These are phyloP conservation scores for Durusdinium trenchii DNA, from an alignment of 73 alveolate genomes.

Conservation along the genomic window DNA sequence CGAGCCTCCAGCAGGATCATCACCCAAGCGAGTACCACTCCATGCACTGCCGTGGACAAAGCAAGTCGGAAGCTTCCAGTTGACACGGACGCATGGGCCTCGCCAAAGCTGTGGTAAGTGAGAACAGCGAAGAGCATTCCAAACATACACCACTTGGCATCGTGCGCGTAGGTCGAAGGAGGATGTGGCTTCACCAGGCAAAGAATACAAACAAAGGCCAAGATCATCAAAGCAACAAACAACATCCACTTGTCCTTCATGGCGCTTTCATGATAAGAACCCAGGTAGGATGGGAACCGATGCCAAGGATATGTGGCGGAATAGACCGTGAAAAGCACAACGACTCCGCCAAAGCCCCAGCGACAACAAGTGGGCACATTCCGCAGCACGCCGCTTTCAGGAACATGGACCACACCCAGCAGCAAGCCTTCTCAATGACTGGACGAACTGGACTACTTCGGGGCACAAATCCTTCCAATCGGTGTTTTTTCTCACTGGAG, in stretches of 20 bases:
- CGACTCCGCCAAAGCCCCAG: too few species aligned
- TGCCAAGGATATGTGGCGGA: conserved; percentile 34
- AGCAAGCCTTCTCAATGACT: too few species aligned
- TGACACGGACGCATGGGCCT: background rate
- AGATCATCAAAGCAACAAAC: background rate
- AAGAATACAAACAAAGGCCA: background rate
- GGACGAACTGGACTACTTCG: too few species aligned
- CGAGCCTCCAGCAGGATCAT: conserved; percentile 34
- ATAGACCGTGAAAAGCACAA: too few species aligned
- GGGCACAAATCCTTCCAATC: too few species aligned
- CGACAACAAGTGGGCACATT: too few species aligned
- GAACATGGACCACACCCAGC: too few species aligned
- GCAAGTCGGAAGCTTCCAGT: conserved; percentile 21
- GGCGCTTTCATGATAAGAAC: too few species aligned
- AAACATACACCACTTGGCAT: conserved; percentile 64
- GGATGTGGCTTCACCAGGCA: conserved; percentile 50
- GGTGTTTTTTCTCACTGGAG: too few species aligned
- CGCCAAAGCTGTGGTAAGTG: background rate
- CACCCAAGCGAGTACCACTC: conserved; percentile 62
- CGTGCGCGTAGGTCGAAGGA: conserved; percentile 60
- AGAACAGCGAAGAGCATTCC: conserved; percentile 7
- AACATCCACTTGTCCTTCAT: background rate
- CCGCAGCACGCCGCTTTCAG: too few species aligned
- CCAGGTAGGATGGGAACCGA: background rate
- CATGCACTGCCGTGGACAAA: background rate